Evolutionary conservation across 306 rosid species (phyloP).

Genomic region (Cyamopsis tetragonoloba): DNA sequence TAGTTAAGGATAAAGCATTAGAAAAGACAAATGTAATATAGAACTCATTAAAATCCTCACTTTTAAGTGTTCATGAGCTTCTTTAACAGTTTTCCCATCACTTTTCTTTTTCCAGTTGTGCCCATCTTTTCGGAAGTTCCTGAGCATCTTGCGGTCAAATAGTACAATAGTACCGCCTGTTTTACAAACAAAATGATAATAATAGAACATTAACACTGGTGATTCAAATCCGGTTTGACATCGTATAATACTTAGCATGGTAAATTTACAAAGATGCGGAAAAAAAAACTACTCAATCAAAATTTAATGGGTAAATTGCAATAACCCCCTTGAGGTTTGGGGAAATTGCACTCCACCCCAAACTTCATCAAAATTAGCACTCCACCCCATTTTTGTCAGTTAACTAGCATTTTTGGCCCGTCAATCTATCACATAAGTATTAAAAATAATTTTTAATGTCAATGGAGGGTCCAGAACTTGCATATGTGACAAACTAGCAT

Average conservation of each 20-base stretch:
- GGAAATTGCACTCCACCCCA: too few species aligned
- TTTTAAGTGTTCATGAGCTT: conserved; percentile 97
- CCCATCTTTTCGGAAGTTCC: conserved; percentile 95
- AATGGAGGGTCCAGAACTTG: too few species aligned
- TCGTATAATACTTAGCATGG: conserved; percentile 3
- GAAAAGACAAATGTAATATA: background rate
- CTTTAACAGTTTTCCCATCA: conserved; percentile 95
- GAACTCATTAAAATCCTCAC: conserved; percentile 47
- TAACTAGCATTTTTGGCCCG: too few species aligned
- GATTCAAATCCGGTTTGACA: background rate
- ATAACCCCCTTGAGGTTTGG: too few species aligned
- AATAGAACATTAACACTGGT: conserved; percentile 9
- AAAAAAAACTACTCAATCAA: background rate
- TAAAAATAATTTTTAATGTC: too few species aligned
- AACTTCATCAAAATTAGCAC: too few species aligned
- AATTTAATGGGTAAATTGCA: too few species aligned
- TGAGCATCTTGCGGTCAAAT: conserved; percentile 91
- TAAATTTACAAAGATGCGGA: background rate
- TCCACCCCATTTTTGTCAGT: too few species aligned
- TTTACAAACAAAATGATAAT: conserved; percentile 16
- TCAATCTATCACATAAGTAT: too few species aligned
- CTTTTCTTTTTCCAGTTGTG: conserved; percentile 98
- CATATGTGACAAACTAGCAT: too few species aligned
- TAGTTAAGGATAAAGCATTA: background rate
- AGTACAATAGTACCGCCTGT: conserved; percentile 82